These are phyloP conservation scores for Moricandia arvensis DNA, from an alignment of 345 rosid genomes.

Conservation along the genomic window DNA sequence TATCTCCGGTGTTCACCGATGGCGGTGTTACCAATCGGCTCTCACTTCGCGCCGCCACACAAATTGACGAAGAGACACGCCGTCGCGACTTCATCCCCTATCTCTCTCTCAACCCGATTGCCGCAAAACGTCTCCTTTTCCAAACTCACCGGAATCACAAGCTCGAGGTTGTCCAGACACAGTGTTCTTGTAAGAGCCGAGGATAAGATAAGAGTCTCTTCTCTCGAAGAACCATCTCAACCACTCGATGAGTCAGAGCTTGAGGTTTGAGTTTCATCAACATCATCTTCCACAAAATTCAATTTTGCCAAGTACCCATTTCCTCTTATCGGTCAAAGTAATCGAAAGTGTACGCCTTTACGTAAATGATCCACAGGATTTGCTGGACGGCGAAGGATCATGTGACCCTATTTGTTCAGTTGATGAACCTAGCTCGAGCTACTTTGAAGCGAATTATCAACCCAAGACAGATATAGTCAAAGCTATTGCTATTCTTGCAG, in stretches of 20 bases:
- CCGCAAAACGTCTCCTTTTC: conserved; percentile 32
- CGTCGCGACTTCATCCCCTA: conserved; percentile 17
- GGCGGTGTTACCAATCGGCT: conserved; percentile 59
- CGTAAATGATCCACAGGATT: conserved; percentile 51
- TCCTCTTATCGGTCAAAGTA: background rate
- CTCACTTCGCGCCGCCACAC: conserved; percentile 40
- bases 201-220: conserved; percentile 58
- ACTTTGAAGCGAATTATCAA: conserved; percentile 65
- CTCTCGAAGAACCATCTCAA: conserved; percentile 36
- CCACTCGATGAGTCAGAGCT: conserved; percentile 44
- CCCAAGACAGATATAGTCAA: conserved; percentile 81
- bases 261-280: conserved; percentile 45
- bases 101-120: conserved; percentile 33
- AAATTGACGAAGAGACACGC: conserved; percentile 37
- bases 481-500: conserved; percentile 75
- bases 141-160: conserved; percentile 40
- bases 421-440: conserved; percentile 77
- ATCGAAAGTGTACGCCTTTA: background rate
- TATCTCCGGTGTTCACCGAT: conserved; percentile 36
- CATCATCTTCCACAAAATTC: background rate
- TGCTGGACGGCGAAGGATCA: conserved; percentile 49
- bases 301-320: conserved; percentile 7
- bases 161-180: conserved; percentile 44
- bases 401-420: conserved; percentile 92
- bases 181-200: conserved; percentile 66